A percentile compares a stretch with the other conserved stretches of the same genome.
phyloP scores from a whole-genome alignment of 2,329 filamentous ascomycete species.

The Pseudogymnoascus pannorum region DNA sequence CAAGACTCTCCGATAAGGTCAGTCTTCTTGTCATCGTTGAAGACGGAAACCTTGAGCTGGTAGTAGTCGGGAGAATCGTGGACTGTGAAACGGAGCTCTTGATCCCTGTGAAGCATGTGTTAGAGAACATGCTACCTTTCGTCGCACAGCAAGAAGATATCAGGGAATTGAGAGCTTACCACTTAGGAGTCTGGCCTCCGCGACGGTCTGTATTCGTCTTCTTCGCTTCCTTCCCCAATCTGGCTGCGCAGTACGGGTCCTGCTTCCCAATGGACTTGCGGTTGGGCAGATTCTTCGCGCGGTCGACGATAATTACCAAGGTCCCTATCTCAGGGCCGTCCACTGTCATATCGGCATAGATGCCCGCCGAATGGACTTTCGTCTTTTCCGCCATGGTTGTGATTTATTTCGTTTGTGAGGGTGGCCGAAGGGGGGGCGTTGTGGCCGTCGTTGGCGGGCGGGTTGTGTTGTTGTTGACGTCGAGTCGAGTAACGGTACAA shows the following conservation, averaged over 20 bases:
- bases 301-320: conserved; percentile 82
- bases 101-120: conserved; percentile 60
- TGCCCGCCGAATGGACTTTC: conserved; percentile 74
- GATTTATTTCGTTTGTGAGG: not conserved
- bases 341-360: conserved; percentile 87
- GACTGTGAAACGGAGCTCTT: conserved; percentile 91
- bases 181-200: conserved; percentile 91
- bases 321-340: conserved; percentile 93
- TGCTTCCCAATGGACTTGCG: conserved; percentile 97
- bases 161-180: conserved; percentile 48
- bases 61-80: conserved; percentile 96
- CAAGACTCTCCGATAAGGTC: conserved; percentile 93
- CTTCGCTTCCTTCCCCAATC: conserved; percentile 92
- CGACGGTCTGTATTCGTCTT: conserved; percentile 92
- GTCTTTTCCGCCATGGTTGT: conserved; percentile 43
- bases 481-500: conserved; percentile 1
- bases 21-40: conserved; percentile 97
- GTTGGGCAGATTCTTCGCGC: conserved; percentile 95
- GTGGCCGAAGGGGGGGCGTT: not conserved
- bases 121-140: conserved; percentile 14
- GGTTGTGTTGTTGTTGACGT: conserved; percentile 2
- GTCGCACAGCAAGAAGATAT: not conserved
- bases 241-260: conserved; percentile 91
- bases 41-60: conserved; percentile 89
- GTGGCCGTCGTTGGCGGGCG: not conserved